These are phyloP conservation scores for Tylopilus plumbeoviolaceoides DNA, from an alignment of 768 basidiomycete genomes.

Conservation along the genomic window DNA sequence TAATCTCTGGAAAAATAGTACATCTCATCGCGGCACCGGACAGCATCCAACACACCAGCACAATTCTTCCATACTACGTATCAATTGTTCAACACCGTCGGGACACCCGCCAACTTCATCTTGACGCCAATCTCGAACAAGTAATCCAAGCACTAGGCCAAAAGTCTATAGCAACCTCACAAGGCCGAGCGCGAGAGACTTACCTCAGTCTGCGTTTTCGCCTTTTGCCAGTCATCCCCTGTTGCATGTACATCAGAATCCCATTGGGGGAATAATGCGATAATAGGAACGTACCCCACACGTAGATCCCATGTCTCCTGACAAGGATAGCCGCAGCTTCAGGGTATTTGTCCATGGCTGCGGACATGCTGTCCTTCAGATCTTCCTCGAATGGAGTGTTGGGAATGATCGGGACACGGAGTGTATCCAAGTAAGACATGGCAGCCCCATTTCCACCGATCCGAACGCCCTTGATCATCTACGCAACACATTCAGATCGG, in stretches of 20 bases:
- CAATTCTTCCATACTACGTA: background rate
- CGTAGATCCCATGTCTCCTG: constrained; percentile 76
- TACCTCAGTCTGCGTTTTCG: constrained; percentile 85
- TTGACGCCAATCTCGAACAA: constrained; percentile 85
- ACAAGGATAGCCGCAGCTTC: constrained; percentile 77
- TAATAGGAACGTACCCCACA: constrained; percentile 61
- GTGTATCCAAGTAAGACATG: constrained; percentile 79
- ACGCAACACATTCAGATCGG: background rate
- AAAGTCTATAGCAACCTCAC: background rate
- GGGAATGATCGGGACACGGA: constrained; percentile 84
- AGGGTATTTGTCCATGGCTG: constrained; percentile 76
- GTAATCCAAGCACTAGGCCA: constrained; percentile 76
- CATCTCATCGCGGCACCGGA: background rate
- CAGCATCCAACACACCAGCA: background rate
- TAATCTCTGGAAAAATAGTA: background rate
- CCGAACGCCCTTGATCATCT: constrained; percentile 93
- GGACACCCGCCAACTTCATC: constrained; percentile 65
- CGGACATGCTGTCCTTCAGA: constrained; percentile 82
- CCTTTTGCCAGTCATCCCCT: constrained; percentile 79
- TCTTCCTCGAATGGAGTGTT: constrained; percentile 92
- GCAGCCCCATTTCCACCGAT: constrained; percentile 71
- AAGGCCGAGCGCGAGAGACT: background rate
- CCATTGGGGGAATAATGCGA: background rate
- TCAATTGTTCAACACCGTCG: constrained; percentile 38
- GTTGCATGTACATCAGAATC: constrained; percentile 7